Evolutionary conservation across 345 rosid species (phyloP).

Genomic region (Eucalyptus paniculata): DNA sequence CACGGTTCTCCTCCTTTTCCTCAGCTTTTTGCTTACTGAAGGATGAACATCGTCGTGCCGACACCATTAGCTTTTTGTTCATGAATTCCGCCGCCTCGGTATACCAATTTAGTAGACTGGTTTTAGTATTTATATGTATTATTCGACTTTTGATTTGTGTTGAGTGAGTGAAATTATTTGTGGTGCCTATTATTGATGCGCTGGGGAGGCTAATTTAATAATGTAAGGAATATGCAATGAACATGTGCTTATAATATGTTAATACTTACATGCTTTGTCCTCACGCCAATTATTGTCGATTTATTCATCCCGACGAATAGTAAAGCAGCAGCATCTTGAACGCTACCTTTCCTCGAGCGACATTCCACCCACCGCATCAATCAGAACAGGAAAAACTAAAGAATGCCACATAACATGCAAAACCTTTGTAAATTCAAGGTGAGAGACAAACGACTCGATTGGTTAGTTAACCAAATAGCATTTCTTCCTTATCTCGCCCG

Average conservation of each 20-base stretch:
- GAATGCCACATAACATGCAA: background rate
- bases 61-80: background rate
- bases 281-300: background rate
- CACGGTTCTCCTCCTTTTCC: background rate
- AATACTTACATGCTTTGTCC: background rate
- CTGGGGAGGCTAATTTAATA: background rate
- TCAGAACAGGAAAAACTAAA: background rate
- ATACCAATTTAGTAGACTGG: background rate
- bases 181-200: background rate
- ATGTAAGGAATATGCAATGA: background rate
- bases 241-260: background rate
- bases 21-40: background rate
- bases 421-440: background rate
- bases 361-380: background rate
- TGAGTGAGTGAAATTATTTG: background rate
- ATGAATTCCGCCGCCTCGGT: background rate
- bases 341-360: background rate
- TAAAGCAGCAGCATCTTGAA: background rate
- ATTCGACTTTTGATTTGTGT: background rate
- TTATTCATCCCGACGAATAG: background rate
- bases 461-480: conserved; percentile 31
- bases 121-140: background rate
- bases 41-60: background rate
- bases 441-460: background rate
- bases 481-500: conserved; percentile 46